Percentiles rank a stretch among this genome's conserved stretches.
Conservation (phyloP, 441 rosid species). For the Bruguiera hainesii region DNA sequence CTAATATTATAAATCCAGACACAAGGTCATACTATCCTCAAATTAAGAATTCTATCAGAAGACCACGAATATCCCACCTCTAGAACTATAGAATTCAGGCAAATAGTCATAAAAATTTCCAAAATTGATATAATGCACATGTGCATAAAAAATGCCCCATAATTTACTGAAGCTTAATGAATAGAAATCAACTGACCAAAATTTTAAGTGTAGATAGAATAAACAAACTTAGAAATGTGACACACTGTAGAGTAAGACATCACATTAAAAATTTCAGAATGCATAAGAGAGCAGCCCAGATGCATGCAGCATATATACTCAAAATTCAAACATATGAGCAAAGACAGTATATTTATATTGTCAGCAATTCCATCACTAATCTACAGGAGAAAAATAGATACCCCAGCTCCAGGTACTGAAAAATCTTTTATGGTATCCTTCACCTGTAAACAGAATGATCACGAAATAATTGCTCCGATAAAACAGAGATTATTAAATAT, state of each 20-base stretch:
- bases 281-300: slow-evolving; percentile 5
- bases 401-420: slow-evolving; percentile 98
- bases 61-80: not conserved
- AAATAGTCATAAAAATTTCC: no score
- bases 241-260: not conserved
- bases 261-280: not conserved
- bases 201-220: not conserved
- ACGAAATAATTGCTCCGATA: slow-evolving; percentile 9
- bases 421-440: slow-evolving; percentile 67
- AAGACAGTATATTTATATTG: not conserved
- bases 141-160: not conserved
- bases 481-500: not conserved
- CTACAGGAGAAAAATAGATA: slow-evolving; percentile 23
- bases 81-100: no score
- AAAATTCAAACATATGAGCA: not conserved
- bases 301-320: not conserved
- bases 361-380: not conserved
- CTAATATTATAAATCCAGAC: slow-evolving; percentile 10
- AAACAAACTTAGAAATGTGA: no score
- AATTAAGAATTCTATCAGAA: slow-evolving; percentile 4
- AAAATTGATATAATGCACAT: not conserved
- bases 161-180: not conserved
- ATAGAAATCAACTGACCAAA: not conserved
- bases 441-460: slow-evolving; percentile 49
- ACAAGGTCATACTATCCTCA: slow-evolving; percentile 5